Percentiles rank a stretch among this genome's conserved stretches.
Evolutionary conservation across 805 yeast genomes (phyloP).

Genomic region (Candida namnaoensis): DNA sequence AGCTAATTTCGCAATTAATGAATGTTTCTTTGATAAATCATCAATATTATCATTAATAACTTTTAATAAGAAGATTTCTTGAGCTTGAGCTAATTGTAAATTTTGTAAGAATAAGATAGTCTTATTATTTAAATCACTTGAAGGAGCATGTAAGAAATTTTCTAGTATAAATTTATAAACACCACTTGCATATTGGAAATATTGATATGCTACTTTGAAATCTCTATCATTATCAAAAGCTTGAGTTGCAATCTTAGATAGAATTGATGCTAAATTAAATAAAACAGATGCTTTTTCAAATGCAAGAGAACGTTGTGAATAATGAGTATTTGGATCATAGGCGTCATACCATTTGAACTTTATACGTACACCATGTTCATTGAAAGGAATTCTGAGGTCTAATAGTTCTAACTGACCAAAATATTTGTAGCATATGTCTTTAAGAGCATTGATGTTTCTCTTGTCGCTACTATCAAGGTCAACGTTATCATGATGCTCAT

Average conservation of each 20-base stretch:
- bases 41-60: conserved; percentile 37
- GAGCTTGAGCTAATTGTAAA: conserved; percentile 80
- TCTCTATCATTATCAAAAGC: conserved; percentile 26
- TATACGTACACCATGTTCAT: conserved; percentile 41
- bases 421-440: conserved; percentile 55
- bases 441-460: conserved; percentile 29
- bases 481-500: not conserved
- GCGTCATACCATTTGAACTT: conserved; percentile 81
- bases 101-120: conserved; percentile 55
- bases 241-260: conserved; percentile 41
- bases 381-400: conserved; percentile 66
- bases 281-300: conserved; percentile 84
- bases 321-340: conserved; percentile 36
- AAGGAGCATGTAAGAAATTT: conserved; percentile 84
- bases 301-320: conserved; percentile 72
- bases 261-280: conserved; percentile 65
- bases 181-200: conserved; percentile 73
- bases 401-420: conserved; percentile 77
- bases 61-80: conserved; percentile 69
- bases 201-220: conserved; percentile 49
- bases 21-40: conserved; percentile 32
- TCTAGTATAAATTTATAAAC: conserved; percentile 63
- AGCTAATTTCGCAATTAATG: conserved; percentile 73
- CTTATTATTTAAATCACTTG: conserved; percentile 63
- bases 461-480: too few species aligned